Evolutionary conservation across 2,329 filamentous ascomycete genomes (phyloP), one percentile per base, ranked within the genome.

Genomic region (Nemania diffusa): DNA sequence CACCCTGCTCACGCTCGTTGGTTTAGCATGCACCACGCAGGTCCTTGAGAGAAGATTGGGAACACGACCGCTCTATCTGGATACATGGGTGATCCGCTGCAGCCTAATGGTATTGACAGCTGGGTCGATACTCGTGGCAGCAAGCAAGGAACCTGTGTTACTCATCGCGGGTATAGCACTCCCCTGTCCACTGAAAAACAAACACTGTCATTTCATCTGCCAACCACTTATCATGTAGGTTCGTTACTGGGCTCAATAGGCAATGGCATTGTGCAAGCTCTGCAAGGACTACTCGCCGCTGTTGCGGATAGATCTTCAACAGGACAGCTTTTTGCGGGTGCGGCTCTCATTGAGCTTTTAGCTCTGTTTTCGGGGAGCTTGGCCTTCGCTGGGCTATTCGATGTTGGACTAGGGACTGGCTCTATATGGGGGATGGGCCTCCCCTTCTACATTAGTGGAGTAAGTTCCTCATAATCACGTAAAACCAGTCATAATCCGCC

Each of bases 341-440:
- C 51, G 15, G 51, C 51, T 34, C 51, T 53, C 15, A 13, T 53
- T 53, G 51, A 53, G 51, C 51, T 53, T 3, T n/a, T 53, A 13
- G 51, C 51, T n/a, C 51, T 20, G 15, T 53, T 53, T 34, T 53
- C 51, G 5, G 51, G 51, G 29, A 53, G 51, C 15, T n/a, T 53
- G 26, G 17, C 51, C 29, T 53, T 53, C 51, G 51, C 51, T 22
- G 15, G 15, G 29, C 27, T 53, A 32, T 53, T 53, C n/a, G 51
- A 53, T 20, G 51, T 53, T 53, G 51, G 51, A 15, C 51, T 53
- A 15, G 51, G 51, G 51, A 53, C 51, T 53, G 51, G 51, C 51
- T 53, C 51, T 53, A 29, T 53, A 53, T 53, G 51, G 51, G 51
- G 51, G n/a, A 53, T 53, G 27, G 51, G 51, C 51, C 51, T 53